Percentiles rank a stretch among this genome's conserved stretches.
Conservation (phyloP, 352 stramenopile genomes). For the Globisporangium spinosum region DNA sequence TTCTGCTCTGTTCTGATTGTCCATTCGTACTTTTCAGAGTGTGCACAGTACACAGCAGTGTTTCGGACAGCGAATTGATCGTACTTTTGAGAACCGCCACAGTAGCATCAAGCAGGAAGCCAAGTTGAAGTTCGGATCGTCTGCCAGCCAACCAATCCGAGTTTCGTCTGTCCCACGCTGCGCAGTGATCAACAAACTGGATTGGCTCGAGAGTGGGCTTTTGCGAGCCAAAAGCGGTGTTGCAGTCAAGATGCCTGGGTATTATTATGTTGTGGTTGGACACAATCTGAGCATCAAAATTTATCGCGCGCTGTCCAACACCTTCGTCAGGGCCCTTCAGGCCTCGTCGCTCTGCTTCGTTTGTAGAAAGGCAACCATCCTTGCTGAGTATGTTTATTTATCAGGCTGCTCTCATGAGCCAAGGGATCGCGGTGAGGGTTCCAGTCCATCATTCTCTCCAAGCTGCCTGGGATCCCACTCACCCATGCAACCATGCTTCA, state of each 20-base stretch:
- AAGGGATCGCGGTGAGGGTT: neutral
- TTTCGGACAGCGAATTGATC: neutral
- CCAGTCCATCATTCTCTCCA: neutral
- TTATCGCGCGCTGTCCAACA: neutral
- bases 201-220: neutral
- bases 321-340: neutral
- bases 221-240: neutral
- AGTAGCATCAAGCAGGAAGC: neutral
- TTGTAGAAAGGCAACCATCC: neutral
- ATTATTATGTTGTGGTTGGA: too few species aligned
- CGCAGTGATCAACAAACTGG: neutral
- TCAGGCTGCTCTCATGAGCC: neutral
- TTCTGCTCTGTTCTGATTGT: neutral
- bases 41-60: neutral
- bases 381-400: neutral
- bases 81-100: neutral
- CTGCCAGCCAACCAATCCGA: neutral
- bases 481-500: neutral
- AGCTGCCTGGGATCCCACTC: neutral
- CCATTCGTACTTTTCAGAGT: neutral
- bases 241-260: neutral
- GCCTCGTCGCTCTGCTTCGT: neutral
- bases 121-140: slow-evolving; percentile 4
- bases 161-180: neutral
- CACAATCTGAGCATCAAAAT: neutral